These are phyloP conservation scores for Saturnispora bothae DNA, from an alignment of 805 yeast species.

Conservation along the genomic window DNA sequence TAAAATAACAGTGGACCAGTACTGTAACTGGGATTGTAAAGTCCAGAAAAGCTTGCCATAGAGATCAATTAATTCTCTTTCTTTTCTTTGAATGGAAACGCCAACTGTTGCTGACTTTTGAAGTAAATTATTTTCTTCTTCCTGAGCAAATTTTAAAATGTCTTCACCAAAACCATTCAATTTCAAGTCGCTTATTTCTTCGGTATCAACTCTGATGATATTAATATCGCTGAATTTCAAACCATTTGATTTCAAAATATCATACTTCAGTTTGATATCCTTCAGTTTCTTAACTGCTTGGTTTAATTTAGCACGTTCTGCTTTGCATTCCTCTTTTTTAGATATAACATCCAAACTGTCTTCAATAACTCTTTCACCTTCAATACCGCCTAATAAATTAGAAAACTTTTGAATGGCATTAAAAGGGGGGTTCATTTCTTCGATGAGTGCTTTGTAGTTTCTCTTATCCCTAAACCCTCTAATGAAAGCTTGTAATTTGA, in stretches of 20 bases:
- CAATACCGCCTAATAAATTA: constrained; percentile 52
- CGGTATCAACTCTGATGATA: constrained; percentile 1
- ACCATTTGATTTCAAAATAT: constrained; percentile 67
- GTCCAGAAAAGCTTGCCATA: constrained; percentile 75
- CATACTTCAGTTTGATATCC: constrained; percentile 67
- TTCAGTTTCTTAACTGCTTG: constrained; percentile 64
- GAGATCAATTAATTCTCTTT: constrained; percentile 45
- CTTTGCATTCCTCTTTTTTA: constrained; percentile 34
- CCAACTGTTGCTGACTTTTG: neutral
- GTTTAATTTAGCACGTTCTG: constrained; percentile 60
- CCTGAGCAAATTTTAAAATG: constrained; percentile 34
- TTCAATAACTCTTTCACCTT: constrained; percentile 34
- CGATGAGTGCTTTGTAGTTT: constrained; percentile 65
- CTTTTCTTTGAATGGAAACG: constrained; percentile 26
- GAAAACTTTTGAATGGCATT: constrained; percentile 70
- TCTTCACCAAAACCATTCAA: constrained; percentile 54
- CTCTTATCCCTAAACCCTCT: constrained; percentile 56
- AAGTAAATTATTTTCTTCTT: constrained; percentile 16
- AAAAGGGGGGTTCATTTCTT: constrained; percentile 66
- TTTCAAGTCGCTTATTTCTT: constrained; percentile 36
- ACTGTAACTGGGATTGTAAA: constrained; percentile 72
- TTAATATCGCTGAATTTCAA: constrained; percentile 58
- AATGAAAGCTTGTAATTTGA: constrained; percentile 65
- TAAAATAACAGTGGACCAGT: constrained; percentile 44
- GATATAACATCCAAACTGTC: constrained; percentile 7